Evolutionary conservation across 2,329 filamentous ascomycete species (phyloP).

Genomic region (Fusarium siculi): DNA sequence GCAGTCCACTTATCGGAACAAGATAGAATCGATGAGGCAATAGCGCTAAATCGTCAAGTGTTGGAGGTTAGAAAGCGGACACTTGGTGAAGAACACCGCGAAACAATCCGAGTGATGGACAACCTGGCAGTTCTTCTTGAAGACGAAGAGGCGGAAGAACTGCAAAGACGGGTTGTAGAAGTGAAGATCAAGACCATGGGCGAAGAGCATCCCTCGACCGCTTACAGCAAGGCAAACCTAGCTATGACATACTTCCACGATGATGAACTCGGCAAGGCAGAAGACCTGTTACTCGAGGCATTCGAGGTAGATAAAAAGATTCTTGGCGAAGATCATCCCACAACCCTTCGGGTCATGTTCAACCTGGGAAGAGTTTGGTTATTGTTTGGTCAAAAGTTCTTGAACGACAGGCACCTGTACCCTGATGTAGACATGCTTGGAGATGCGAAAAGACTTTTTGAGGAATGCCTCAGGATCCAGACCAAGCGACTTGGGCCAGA

Average conservation of each 20-base stretch:
- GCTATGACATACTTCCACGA: neutral
- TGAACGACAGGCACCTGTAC: neutral
- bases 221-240: neutral
- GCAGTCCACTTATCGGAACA: neutral
- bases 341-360: conserved; percentile 1
- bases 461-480: neutral
- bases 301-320: neutral
- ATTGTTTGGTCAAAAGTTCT: neutral
- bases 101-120: neutral
- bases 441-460: neutral
- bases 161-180: conserved; percentile 24
- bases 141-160: conserved; percentile 15
- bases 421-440: conserved; percentile 3
- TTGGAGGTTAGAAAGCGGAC: neutral
- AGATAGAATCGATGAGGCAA: conserved; percentile 11
- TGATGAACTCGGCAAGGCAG: neutral
- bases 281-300: neutral
- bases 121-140: neutral
- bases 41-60: accelerated
- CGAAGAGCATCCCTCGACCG: neutral
- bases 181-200: neutral
- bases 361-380: conserved; percentile 1
- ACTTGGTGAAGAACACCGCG: neutral
- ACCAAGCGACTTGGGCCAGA: neutral
- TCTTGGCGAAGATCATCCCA: conserved; percentile 16